A percentile compares a stretch with the other conserved stretches of the same genome.
These are phyloP conservation scores for Postia placenta DNA, from an alignment of 768 basidiomycete species.

Conservation along the genomic window DNA sequence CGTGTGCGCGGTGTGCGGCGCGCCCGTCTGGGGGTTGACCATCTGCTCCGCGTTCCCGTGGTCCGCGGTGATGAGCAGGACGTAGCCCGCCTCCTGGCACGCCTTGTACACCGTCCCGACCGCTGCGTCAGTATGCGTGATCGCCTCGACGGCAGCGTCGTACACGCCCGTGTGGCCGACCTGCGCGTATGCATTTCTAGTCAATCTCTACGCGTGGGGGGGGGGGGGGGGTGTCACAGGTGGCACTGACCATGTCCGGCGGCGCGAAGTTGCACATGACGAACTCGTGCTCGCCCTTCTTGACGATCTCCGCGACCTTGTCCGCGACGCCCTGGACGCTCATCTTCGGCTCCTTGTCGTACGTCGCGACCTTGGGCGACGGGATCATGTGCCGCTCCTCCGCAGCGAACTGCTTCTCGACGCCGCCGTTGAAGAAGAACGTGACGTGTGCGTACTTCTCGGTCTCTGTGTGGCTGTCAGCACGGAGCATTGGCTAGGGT, in stretches of 20 bases:
- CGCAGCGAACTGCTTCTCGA: constrained; percentile 82
- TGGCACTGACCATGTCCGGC: constrained; percentile 74
- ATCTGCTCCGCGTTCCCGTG: constrained; percentile 97
- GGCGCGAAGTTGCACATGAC: constrained; percentile 99
- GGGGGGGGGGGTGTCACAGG: constrained; percentile 9
- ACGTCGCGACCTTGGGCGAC: constrained; percentile 91
- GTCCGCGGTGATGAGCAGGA: constrained; percentile 85
- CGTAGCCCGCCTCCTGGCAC: constrained; percentile 79
- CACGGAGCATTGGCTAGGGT: not conserved
- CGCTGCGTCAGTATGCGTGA: constrained; percentile 82
- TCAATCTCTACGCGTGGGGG: too few species aligned
- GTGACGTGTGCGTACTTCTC: constrained; percentile 98
- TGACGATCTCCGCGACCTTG: constrained; percentile 85
- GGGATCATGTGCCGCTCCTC: constrained; percentile 87
- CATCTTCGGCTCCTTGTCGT: constrained; percentile 90
- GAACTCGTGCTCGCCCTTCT: constrained; percentile 67
- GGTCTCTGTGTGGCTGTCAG: constrained; percentile 50
- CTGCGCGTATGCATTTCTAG: too few species aligned
- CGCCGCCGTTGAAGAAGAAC: constrained; percentile 97
- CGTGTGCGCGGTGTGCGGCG: constrained; percentile 88
- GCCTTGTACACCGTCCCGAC: constrained; percentile 86
- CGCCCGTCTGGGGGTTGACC: constrained; percentile 76
- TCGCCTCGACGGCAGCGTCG: constrained; percentile 87
- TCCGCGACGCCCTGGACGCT: constrained; percentile 83
- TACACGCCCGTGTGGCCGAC: constrained; percentile 91